phyloP scores from a whole-genome alignment of 495 filamentous ascomycete species.

The Xylaria longipes region DNA sequence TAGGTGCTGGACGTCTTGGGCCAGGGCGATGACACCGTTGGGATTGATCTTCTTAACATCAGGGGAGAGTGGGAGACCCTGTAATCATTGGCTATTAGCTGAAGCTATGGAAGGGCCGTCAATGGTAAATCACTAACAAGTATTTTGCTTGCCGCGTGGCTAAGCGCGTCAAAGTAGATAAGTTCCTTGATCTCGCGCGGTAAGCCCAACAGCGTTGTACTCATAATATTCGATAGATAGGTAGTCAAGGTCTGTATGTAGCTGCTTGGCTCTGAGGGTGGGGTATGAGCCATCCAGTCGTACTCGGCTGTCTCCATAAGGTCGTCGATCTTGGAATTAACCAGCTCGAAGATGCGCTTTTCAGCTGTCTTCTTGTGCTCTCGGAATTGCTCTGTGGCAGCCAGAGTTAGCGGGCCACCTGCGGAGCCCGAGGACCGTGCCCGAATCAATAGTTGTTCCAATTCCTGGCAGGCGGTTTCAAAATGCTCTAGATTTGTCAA shows the following conservation, averaged over 20 bases:
- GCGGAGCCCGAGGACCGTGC: conserved; percentile 80
- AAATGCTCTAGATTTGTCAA: conserved; percentile 97
- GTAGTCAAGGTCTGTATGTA: conserved; percentile 94
- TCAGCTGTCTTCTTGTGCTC: conserved; percentile 94
- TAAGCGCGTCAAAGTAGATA: conserved; percentile 96
- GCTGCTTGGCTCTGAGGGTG: conserved; percentile 74
- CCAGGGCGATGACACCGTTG: conserved; percentile 79
- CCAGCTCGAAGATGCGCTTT: conserved; percentile 96
- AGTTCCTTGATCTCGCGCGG: conserved; percentile 95
- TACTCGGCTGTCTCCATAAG: conserved; percentile 97
- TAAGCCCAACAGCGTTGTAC: conserved; percentile 85
- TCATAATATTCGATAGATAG: conserved; percentile 97
- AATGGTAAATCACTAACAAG: conserved; percentile 59
- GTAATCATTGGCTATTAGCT: conserved; percentile 17
- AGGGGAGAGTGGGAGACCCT: conserved; percentile 81
- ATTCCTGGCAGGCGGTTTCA: conserved; percentile 85
- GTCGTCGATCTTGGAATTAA: conserved; percentile 98
- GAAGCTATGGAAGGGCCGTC: not conserved
- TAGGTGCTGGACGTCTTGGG: conserved; percentile 82
- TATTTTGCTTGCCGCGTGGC: conserved; percentile 86
- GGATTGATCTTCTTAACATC: conserved; percentile 85
- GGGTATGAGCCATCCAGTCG: conserved; percentile 79
- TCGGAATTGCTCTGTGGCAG: conserved; percentile 83
- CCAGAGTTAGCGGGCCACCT: conserved; percentile 73
- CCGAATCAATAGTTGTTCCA: conserved; percentile 81